These are phyloP conservation scores for Bruguiera hainesii DNA, from an alignment of 441 rosid genomes.

Conservation along the genomic window DNA sequence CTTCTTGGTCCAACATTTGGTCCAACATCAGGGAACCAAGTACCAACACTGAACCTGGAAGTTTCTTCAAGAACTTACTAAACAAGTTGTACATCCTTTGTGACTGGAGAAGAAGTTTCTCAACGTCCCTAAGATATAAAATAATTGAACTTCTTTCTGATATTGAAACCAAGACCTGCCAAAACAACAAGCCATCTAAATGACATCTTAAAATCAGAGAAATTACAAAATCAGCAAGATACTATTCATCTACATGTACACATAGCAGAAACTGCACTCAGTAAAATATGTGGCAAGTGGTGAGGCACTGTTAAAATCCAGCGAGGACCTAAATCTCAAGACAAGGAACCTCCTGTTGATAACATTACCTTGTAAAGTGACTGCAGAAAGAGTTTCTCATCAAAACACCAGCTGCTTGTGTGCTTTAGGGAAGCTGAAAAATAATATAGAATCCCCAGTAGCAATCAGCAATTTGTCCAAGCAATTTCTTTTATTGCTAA, in stretches of 20 bases:
- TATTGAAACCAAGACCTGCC: slow-evolving; percentile 63
- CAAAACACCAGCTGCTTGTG: slow-evolving; percentile 66
- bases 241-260: too few species aligned
- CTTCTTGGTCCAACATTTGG: slow-evolving; percentile 54
- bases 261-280: too few species aligned
- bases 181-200: background rate
- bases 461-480: background rate
- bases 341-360: background rate
- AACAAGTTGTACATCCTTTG: slow-evolving; percentile 64
- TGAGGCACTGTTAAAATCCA: too few species aligned
- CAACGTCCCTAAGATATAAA: slow-evolving; percentile 76
- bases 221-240: too few species aligned
- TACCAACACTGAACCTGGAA: slow-evolving; percentile 69
- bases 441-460: slow-evolving; percentile 1
- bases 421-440: slow-evolving; percentile 53
- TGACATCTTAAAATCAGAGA: too few species aligned
- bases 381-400: slow-evolving; percentile 70
- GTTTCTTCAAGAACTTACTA: slow-evolving; percentile 57
- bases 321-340: too few species aligned
- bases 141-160: slow-evolving; percentile 62
- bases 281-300: too few species aligned
- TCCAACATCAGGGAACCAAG: slow-evolving; percentile 81
- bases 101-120: slow-evolving; percentile 73
- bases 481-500: background rate
- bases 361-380: slow-evolving; percentile 78